phyloP scores from a whole-genome alignment of 1,284 basidiomycete species.

The Mycocalia duriaeana region DNA sequence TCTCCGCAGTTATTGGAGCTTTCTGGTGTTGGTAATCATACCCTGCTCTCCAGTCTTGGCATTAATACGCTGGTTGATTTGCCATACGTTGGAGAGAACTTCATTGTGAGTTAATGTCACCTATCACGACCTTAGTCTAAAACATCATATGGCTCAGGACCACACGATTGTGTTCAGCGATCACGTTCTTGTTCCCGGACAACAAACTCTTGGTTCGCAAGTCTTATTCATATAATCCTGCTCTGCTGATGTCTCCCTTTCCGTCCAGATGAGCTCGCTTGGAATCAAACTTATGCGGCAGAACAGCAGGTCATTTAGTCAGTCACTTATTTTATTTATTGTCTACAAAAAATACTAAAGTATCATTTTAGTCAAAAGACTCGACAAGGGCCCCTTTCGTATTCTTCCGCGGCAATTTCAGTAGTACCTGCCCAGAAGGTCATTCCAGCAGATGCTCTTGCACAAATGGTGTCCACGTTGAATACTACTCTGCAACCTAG shows the following conservation, averaged over 20 bases:
- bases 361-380: too few species aligned
- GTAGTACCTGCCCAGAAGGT: too few species aligned
- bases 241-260: background rate
- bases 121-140: too few species aligned
- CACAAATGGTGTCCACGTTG: too few species aligned
- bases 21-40: background rate
- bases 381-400: too few species aligned
- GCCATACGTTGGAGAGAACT: background rate
- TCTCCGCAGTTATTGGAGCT: background rate
- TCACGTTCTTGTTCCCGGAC: background rate
- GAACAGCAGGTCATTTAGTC: background rate
- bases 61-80: background rate
- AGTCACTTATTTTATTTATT: too few species aligned
- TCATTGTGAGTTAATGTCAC: too few species aligned
- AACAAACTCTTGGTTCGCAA: background rate
- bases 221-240: background rate
- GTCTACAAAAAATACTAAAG: too few species aligned
- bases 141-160: too few species aligned
- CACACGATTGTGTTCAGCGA: background rate
- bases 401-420: too few species aligned
- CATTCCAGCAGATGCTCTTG: too few species aligned
- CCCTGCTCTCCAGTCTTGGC: background rate
- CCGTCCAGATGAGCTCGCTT: background rate
- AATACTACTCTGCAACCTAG: too few species aligned
- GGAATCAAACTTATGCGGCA: background rate